These are phyloP conservation scores for Candida sphagnicola DNA, from an alignment of 805 yeast genomes.

Conservation along the genomic window DNA sequence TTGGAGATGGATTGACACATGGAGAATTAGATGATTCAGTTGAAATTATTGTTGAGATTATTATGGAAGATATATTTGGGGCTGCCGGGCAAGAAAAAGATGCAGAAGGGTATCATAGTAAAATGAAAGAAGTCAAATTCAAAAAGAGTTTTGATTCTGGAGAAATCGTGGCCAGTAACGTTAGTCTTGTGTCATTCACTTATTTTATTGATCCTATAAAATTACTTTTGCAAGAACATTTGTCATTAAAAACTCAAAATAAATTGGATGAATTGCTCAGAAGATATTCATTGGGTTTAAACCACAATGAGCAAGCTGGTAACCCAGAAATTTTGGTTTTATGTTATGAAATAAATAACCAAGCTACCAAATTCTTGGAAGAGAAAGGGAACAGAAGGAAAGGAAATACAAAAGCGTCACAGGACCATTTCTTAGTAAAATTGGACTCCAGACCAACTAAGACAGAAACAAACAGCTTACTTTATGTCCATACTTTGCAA, in stretches of 20 bases:
- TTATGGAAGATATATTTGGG: conserved; percentile 94
- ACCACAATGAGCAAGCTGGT: conserved; percentile 59
- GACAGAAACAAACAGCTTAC: conserved; percentile 52
- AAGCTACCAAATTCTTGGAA: conserved; percentile 33
- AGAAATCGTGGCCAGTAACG: conserved; percentile 66
- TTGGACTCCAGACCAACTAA: conserved; percentile 55
- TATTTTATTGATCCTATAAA: conserved; percentile 66
- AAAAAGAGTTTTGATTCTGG: conserved; percentile 87
- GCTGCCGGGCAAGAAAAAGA: conserved; percentile 91
- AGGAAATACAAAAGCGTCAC: conserved; percentile 16
- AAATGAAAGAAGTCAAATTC: conserved; percentile 86
- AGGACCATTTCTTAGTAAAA: conserved; percentile 71
- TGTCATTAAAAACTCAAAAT: conserved; percentile 63
- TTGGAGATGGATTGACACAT: conserved; percentile 44
- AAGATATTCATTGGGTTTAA: conserved; percentile 75
- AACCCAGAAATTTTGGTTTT: conserved; percentile 58
- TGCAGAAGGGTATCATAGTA: conserved; percentile 82
- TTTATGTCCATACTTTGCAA: conserved; percentile 60
- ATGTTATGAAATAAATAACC: conserved; percentile 68
- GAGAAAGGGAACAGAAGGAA: conserved; percentile 9
- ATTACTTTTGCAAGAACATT: conserved; percentile 53
- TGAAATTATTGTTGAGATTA: conserved; percentile 55
- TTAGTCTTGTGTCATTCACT: conserved; percentile 55
- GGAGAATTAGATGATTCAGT: conserved; percentile 77
- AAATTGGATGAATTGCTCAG: conserved; percentile 77